Evolutionary conservation across 768 basidiomycete species (phyloP).

Genomic region (Coprinopsis marcescibilis): DNA sequence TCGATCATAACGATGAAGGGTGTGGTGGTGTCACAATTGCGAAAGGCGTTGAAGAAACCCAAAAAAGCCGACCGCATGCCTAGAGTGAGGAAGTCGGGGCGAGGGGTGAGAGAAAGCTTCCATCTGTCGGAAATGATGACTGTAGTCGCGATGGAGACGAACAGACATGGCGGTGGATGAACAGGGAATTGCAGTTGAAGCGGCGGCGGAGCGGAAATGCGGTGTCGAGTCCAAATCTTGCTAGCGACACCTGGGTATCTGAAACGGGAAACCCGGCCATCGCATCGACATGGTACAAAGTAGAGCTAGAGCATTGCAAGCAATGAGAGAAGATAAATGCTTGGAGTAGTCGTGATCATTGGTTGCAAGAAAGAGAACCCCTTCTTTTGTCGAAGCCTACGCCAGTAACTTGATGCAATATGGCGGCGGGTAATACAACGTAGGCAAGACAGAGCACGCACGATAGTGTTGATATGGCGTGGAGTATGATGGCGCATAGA

Average conservation of each 20-base stretch:
- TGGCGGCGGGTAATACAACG: neutral
- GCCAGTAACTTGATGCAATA: neutral
- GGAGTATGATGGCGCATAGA: conserved; percentile 3
- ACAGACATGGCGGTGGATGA: neutral
- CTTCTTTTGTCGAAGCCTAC: conserved; percentile 4
- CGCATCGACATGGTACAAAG: conserved; percentile 6
- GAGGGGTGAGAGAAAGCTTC: neutral
- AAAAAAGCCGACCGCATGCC: neutral
- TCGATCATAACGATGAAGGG: conserved; percentile 4
- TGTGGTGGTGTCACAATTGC: conserved; percentile 4
- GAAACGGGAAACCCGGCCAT: neutral
- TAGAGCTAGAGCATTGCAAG: neutral
- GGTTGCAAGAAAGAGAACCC: neutral
- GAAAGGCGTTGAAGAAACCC: neutral
- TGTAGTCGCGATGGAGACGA: neutral
- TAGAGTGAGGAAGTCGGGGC: neutral
- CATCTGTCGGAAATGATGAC: neutral
- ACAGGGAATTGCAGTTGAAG: neutral
- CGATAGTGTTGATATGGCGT: neutral
- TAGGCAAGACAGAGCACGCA: conserved; percentile 1
- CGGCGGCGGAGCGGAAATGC: neutral
- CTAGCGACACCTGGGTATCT: neutral
- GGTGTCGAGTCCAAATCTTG: neutral
- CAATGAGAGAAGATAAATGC: neutral
- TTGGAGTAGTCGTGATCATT: neutral